Percentiles rank a stretch among this genome's conserved stretches.
Conservation (phyloP, 768 basidiomycete species). For the Pleurotus tuoliensis region DNA sequence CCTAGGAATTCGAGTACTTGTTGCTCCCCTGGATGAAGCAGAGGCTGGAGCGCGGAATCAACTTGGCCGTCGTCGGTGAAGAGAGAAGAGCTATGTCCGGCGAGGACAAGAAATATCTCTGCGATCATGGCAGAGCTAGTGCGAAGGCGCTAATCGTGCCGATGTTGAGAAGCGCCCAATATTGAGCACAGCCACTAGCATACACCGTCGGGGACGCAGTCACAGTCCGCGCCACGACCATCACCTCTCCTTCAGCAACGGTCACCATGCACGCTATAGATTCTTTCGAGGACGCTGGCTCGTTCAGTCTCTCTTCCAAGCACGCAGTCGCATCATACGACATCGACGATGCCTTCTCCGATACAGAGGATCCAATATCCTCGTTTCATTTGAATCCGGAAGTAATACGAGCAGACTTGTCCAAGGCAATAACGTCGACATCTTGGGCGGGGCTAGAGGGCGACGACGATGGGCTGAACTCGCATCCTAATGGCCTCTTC, state of each 20-base stretch:
- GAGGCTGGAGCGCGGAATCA: slow-evolving; percentile 59
- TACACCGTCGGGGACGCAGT: neutral
- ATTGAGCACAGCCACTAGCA: neutral
- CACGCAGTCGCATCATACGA: slow-evolving; percentile 29
- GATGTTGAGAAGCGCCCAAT: neutral
- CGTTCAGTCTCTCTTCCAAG: slow-evolving; percentile 12
- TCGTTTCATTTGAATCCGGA: slow-evolving; percentile 54
- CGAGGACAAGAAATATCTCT: slow-evolving; percentile 81
- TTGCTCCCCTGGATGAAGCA: slow-evolving; percentile 87
- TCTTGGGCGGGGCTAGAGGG: slow-evolving; percentile 29
- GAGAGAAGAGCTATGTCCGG: slow-evolving; percentile 84
- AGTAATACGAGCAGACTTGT: slow-evolving; percentile 60
- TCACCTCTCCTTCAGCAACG: neutral
- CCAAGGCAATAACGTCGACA: slow-evolving; percentile 37
- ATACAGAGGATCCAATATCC: slow-evolving; percentile 46
- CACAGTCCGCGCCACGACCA: neutral
- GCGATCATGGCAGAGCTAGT: slow-evolving; percentile 60
- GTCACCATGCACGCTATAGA: neutral
- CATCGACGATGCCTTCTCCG: slow-evolving; percentile 70
- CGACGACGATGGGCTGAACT: slow-evolving; percentile 21
- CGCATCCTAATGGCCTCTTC: slow-evolving; percentile 31
- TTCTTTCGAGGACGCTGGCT: neutral
- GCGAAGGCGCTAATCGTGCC: too few species aligned
- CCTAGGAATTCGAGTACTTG: slow-evolving; percentile 80
- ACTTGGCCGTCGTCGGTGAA: slow-evolving; percentile 60